These are phyloP conservation scores for Ceratocystis eucalypticola DNA, from an alignment of 2,329 filamentous ascomycete genomes.

Conservation along the genomic window DNA sequence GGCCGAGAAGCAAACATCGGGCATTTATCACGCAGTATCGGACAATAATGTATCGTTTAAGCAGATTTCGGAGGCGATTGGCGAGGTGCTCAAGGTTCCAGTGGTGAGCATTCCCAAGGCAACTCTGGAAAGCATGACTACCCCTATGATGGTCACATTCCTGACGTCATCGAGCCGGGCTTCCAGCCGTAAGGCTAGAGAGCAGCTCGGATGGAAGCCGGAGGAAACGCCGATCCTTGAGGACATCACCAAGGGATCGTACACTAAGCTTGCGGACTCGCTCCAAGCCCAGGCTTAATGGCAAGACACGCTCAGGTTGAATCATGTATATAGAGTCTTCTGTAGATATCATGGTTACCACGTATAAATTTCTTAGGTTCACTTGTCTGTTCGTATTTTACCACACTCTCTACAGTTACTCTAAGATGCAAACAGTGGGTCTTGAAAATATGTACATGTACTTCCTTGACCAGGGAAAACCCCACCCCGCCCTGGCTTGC, in stretches of 20 bases:
- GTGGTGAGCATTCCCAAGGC: conserved; percentile 19
- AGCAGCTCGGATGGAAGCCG: conserved; percentile 30
- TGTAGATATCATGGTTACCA: neutral
- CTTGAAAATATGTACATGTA: too few species aligned
- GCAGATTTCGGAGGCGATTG: conserved; percentile 24
- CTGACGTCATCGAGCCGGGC: conserved; percentile 26
- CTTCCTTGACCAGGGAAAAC: too few species aligned
- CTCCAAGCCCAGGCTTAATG: conserved; percentile 14
- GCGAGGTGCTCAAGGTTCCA: conserved; percentile 22
- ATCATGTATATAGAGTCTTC: neutral
- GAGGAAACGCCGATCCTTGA: conserved; percentile 27
- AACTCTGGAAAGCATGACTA: conserved; percentile 24
- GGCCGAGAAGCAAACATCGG: conserved; percentile 26
- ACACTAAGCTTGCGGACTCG: conserved; percentile 19
- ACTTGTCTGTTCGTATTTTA: neutral
- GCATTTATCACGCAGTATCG: conserved; percentile 28
- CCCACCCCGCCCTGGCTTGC: too few species aligned
- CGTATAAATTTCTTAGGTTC: neutral
- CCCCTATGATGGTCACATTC: conserved; percentile 27
- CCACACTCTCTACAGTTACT: too few species aligned
- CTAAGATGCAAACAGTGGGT: too few species aligned
- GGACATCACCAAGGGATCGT: conserved; percentile 26
- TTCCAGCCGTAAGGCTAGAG: conserved; percentile 28
- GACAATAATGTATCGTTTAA: conserved; percentile 26
- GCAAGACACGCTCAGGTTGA: neutral